phyloP scores from a whole-genome alignment of 371 early-diverging fungal genomes.

The Dichotomocladium elegans region DNA sequence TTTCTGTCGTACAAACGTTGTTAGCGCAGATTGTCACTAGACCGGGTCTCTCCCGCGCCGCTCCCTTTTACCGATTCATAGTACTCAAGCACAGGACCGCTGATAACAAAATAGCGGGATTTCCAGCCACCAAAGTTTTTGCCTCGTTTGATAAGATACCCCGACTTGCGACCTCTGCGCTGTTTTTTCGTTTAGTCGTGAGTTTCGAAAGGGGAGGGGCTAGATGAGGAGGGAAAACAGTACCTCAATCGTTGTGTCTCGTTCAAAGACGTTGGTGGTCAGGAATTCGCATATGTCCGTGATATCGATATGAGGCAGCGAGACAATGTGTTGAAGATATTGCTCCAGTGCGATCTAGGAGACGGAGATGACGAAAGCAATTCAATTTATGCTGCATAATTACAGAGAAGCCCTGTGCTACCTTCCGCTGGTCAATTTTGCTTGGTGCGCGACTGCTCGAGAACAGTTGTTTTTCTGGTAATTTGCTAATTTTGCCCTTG shows the following conservation, averaged over 20 bases:
- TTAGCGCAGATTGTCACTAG: background rate
- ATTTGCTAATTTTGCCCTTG: conserved; percentile 57
- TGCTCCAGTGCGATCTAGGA: conserved; percentile 65
- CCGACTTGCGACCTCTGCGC: conserved; percentile 47
- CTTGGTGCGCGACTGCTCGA: conserved; percentile 63
- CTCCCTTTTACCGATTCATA: conserved; percentile 54
- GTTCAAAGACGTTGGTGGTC: conserved; percentile 61
- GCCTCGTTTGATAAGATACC: conserved; percentile 82
- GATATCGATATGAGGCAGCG: conserved; percentile 55
- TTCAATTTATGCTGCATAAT: background rate
- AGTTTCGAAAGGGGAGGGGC: too few relatives aligned
- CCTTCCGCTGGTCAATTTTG: conserved; percentile 72
- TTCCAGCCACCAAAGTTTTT: conserved; percentile 90
- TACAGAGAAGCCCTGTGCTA: conserved; percentile 4
- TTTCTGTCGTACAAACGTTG: conserved; percentile 34
- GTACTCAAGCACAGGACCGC: conserved; percentile 62
- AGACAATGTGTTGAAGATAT: conserved; percentile 67
- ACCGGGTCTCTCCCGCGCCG: background rate
- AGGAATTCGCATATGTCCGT: conserved; percentile 73
- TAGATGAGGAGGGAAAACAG: too few relatives aligned
- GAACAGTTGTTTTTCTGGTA: conserved; percentile 83
- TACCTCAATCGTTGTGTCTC: conserved; percentile 17
- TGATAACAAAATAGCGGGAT: conserved; percentile 69
- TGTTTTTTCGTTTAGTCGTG: background rate
- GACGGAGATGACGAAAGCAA: background rate